Base-by-base conservation (phyloP, 1,284 basidiomycete species). In the Inonotus hispidus region DNA sequence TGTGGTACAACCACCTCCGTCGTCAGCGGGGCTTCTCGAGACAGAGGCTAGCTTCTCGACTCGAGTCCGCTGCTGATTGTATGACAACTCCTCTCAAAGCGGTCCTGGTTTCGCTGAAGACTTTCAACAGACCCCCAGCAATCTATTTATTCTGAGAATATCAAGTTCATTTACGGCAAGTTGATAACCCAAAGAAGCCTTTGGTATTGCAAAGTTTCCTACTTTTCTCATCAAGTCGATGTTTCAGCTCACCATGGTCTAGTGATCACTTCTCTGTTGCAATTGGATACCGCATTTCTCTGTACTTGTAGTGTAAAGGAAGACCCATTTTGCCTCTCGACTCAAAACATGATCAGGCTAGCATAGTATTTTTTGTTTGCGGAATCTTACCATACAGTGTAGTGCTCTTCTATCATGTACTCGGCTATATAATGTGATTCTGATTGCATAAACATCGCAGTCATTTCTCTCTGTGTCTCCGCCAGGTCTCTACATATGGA, bases 11-110 rank as follows among this genome's bases (percentile, higher is more conserved):
- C 14, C 35, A 25, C 38, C 60, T 23, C 60, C 60, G 35, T 56
- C 53, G 11, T 43, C 60, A 14, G 47, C 55, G n/a, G 45, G 29
- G 35, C 16, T 56, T n/a, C 49, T 61, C 1, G 55, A 52, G 35
- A 56, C 54, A 16, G 53, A 41, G 29, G 21, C n/a, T 37, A 10
- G 29, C 2, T 13, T 61, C 6, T 23, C 60, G 8, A 56, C 60
- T 11, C 55, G 19, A 4, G 55, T 61, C 8, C 53, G 39, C 45
- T 50, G 52, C n/a, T 60, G 39, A 43, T 21, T 16, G 19, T 4
- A 7, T 43, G 16, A 21, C n/a, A 16, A n/a, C 7, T 16, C 2
- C 7, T 16, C 2, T 43, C 16, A 16, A 41, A 32, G 32, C 32
- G 32, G 32, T n/a, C 32, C 32, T 32, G 32, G 8, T 32, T 32